These are phyloP conservation scores for Elymus sibiricus DNA, from an alignment of 176 grass and related monocot species.

Conservation along the genomic window DNA sequence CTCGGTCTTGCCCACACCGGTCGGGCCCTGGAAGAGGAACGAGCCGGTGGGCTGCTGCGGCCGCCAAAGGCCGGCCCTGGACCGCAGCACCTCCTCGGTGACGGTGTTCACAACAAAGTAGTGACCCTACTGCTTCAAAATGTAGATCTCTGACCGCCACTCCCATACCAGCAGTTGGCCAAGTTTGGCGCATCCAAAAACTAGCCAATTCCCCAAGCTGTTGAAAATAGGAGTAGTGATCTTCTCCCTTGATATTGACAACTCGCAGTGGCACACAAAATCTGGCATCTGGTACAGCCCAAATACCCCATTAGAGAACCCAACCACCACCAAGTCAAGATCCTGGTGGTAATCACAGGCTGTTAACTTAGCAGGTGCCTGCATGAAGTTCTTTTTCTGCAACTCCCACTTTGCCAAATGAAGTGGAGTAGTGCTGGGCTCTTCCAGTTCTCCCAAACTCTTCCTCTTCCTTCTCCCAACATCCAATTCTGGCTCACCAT, in stretches of 20 bases:
- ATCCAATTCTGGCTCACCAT: conserved; percentile 35
- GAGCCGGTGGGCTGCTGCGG: conserved; percentile 91
- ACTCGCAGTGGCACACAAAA: conserved; percentile 83
- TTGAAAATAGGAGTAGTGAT: conserved; percentile 94
- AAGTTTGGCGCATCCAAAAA: conserved; percentile 93
- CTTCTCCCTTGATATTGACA: conserved; percentile 89
- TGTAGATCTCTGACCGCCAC: conserved; percentile 91
- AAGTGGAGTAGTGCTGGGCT: conserved; percentile 25
- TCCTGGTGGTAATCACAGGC: conserved; percentile 87
- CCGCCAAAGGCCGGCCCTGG: conserved; percentile 74
- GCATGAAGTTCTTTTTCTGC: conserved; percentile 84
- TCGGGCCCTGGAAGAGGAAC: conserved; percentile 88
- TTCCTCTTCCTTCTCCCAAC: conserved; percentile 49
- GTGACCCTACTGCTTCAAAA: conserved; percentile 94
- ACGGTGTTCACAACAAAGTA: conserved; percentile 88
- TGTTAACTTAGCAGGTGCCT: conserved; percentile 68
- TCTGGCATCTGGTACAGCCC: conserved; percentile 98
- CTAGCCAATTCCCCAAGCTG: conserved; percentile 75
- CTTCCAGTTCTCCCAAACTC: conserved; percentile 36
- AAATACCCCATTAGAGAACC: conserved; percentile 83
- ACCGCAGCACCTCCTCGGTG: conserved; percentile 77
- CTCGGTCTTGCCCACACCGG: conserved; percentile 92
- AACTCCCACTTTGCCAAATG: conserved; percentile 65
- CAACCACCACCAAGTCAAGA: conserved; percentile 88
- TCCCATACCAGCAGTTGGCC: conserved; percentile 94